Base-by-base conservation (phyloP, 345 rosid species). In the Arabidopsis arenosa region DNA sequence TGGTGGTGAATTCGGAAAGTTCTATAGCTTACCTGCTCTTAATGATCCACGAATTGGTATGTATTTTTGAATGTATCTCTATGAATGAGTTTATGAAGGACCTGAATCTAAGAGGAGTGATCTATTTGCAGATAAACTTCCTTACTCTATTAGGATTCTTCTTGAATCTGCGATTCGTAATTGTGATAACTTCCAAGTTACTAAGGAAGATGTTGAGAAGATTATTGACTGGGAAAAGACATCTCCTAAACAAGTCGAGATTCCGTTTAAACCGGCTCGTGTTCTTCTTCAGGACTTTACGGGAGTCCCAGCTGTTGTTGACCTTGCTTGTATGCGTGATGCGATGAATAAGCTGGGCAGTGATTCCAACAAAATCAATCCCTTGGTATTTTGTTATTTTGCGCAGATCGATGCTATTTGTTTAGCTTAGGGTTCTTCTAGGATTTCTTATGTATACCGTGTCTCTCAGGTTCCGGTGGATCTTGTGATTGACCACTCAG, bases 301-400 rank as follows among this genome's bases (percentile, higher is more conserved):
- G 68, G 99, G 99, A n/a, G 99, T 96, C 32, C 99, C 99, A 36
- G 99, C 93, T 28, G 99, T 93, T 39, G 98, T 96, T 57, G 99
- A 96, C 77, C 99, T 96, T 64, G 99, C 99, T 74, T 83, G 93
- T 58, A 96, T 96, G 99, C 92, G 99, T 73, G 99, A 96, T 89
- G 99, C 99, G 9, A 93, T 96, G 98, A 86, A 80, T 66, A 91
- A 74, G 33, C 93, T 96, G 21, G 97, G 97, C 45, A 83, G 98
- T 79, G 99, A 96, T 75, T 80, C 98, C 3, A 84, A 75, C 73
- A 93, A 89, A 91, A 96, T 96, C 11, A 76, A 76, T 6, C 80
- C 80, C 0, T 57, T 76, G 80, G 80, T 93, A 68, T 0, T 81
- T 67, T 60, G 3, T 44, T 44, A 15, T 21, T 52, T 54, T 54